Evolutionary conservation across 495 filamentous ascomycete genomes (phyloP).

Genomic region (Cryomyces antarcticus): DNA sequence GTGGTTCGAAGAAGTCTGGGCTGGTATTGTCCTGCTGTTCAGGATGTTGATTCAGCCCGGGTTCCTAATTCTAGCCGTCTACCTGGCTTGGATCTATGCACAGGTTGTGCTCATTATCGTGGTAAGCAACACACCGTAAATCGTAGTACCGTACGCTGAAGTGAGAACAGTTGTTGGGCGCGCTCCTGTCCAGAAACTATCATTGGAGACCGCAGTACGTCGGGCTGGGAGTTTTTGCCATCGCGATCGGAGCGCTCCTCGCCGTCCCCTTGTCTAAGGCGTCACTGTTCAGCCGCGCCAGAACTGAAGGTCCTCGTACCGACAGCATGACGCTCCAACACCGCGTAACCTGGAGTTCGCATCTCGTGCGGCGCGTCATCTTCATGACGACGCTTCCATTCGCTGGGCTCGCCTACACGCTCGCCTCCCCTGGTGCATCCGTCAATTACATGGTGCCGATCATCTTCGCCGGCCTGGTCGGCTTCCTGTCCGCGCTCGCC

Average conservation of each 20-base stretch:
- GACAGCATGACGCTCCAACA: constrained; percentile 40
- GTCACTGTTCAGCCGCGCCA: constrained; percentile 38
- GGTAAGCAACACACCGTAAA: constrained; percentile 13
- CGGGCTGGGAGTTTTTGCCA: constrained; percentile 36
- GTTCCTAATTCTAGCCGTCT: constrained; percentile 48
- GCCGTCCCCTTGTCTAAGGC: constrained; percentile 55
- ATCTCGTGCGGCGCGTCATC: constrained; percentile 43
- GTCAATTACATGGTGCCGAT: constrained; percentile 39
- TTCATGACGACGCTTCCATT: constrained; percentile 45
- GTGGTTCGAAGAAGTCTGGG: constrained; percentile 56
- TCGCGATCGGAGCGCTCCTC: constrained; percentile 44
- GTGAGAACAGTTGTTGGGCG: constrained; percentile 34
- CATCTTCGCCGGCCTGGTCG: constrained; percentile 44
- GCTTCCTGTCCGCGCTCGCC: constrained; percentile 47
- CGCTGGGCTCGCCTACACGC: constrained; percentile 40
- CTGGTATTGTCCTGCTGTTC: constrained; percentile 41
- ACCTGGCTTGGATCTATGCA: constrained; percentile 58
- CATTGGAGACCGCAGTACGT: constrained; percentile 36
- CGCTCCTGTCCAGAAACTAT: constrained; percentile 44
- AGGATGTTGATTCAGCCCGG: constrained; percentile 53
- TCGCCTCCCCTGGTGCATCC: constrained; percentile 35
- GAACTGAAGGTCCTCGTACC: constrained; percentile 30
- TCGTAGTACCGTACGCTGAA: too few species aligned
- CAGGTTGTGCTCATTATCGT: constrained; percentile 49
- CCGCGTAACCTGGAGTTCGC: constrained; percentile 41